Conservation (phyloP, 75 land plant species). For the Cupressus sempervirens region DNA sequence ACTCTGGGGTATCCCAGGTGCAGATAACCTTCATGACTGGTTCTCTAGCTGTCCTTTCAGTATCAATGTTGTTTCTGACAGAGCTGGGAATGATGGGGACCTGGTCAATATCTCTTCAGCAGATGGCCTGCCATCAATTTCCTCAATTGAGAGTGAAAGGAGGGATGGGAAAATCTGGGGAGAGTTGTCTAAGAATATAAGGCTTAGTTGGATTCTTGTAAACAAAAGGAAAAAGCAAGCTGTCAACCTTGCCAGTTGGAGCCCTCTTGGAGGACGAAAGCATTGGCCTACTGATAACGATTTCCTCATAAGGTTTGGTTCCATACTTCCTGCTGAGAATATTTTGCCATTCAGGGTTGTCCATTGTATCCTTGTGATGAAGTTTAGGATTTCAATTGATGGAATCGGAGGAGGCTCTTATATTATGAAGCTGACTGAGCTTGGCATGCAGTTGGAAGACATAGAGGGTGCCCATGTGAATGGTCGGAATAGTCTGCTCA, state of each 20-base stretch:
- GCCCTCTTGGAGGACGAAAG: constrained; percentile 25
- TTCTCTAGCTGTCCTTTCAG: constrained; percentile 46
- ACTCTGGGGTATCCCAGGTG: constrained; percentile 30
- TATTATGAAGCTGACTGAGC: constrained; percentile 28
- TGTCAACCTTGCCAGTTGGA: constrained; percentile 45
- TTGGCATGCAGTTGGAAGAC: constrained; percentile 38
- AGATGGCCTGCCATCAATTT: constrained; percentile 8
- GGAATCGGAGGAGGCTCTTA: neutral
- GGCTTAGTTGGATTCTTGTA: constrained; percentile 43
- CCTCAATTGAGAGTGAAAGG: constrained; percentile 22
- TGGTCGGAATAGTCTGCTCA: constrained; percentile 26
- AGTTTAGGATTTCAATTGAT: constrained; percentile 12
- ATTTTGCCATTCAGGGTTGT: neutral
- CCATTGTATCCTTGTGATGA: constrained; percentile 32
- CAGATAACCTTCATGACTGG: constrained; percentile 29
- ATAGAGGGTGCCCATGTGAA: constrained; percentile 28
- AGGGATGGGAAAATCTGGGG: constrained; percentile 39
- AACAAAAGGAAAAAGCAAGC: constrained; percentile 24
- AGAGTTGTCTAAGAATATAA: constrained; percentile 24
- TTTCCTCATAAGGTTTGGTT: constrained; percentile 28
- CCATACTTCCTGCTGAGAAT: constrained; percentile 24
- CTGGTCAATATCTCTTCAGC: neutral
- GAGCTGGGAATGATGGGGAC: constrained; percentile 16
- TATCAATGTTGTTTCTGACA: constrained; percentile 17
- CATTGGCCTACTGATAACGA: constrained; percentile 52